These are phyloP conservation scores for Phytophthora cryptogea DNA, from an alignment of 352 stramenopile genomes.

Conservation along the genomic window DNA sequence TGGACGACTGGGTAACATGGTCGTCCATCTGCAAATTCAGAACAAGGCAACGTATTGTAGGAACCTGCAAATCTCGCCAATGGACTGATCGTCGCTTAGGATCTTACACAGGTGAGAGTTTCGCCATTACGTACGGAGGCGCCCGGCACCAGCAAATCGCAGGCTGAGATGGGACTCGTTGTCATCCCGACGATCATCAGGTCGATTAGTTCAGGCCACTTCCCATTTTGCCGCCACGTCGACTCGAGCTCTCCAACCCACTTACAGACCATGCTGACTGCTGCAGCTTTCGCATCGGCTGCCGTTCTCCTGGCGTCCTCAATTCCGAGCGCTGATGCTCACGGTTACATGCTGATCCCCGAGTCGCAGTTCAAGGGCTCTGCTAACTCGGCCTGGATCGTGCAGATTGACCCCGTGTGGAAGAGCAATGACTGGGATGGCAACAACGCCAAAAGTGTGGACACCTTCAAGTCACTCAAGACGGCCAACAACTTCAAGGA, in stretches of 20 bases:
- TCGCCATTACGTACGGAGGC: constrained; percentile 10
- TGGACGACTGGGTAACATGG: background rate
- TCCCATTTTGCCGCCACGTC: constrained; percentile 12
- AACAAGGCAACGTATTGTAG: background rate
- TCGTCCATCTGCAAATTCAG: background rate
- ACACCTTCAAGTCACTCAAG: constrained; percentile 31
- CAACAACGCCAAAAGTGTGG: constrained; percentile 37
- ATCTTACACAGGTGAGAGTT: constrained; percentile 10
- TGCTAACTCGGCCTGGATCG: constrained; percentile 36
- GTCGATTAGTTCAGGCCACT: constrained; percentile 10
- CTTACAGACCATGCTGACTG: constrained; percentile 19
- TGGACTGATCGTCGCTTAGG: background rate
- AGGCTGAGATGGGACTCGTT: background rate
- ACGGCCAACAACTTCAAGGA: constrained; percentile 38
- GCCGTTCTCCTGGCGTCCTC: constrained; percentile 25
- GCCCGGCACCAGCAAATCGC: constrained; percentile 3
- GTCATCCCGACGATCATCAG: background rate
- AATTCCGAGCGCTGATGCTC: constrained; percentile 23
- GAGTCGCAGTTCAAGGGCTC: constrained; percentile 40
- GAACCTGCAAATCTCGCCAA: background rate
- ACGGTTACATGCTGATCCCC: constrained; percentile 43
- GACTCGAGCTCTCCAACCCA: constrained; percentile 3
- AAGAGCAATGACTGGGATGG: constrained; percentile 35
- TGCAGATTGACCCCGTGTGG: constrained; percentile 40
- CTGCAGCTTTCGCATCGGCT: constrained; percentile 24